Conservation (phyloP, 2,329 filamentous ascomycete species). For the Trichoderma atrobrunneum region DNA sequence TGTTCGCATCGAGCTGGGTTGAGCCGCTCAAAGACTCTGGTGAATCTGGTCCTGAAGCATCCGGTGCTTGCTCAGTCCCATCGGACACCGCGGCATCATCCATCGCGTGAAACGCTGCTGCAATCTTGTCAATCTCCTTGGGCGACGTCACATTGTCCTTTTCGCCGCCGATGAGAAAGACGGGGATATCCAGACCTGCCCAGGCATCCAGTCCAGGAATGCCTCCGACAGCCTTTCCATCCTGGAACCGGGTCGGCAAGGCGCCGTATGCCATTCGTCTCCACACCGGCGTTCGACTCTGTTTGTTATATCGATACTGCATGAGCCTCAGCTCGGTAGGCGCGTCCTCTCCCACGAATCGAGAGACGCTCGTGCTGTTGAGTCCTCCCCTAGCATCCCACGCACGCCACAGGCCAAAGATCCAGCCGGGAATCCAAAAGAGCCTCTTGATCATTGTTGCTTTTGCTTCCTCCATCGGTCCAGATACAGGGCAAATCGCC, state of each 20-base stretch:
- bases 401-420: constrained; percentile 74
- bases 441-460: constrained; percentile 50
- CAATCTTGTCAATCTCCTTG: constrained; percentile 67
- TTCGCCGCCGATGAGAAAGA: constrained; percentile 77
- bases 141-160: constrained; percentile 74
- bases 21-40: constrained; percentile 47
- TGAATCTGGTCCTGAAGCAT: constrained; percentile 41
- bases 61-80: constrained; percentile 29
- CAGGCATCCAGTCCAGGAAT: constrained; percentile 69
- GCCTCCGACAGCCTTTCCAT: constrained; percentile 56
- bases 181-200: constrained; percentile 67
- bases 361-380: constrained; percentile 72
- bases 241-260: constrained; percentile 55
- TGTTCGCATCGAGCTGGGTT: constrained; percentile 27
- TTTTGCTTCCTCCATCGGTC: constrained; percentile 53
- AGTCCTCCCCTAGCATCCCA: constrained; percentile 79
- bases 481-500: constrained; percentile 75
- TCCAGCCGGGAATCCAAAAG: constrained; percentile 64
- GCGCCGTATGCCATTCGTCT: constrained; percentile 74
- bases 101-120: constrained; percentile 33
- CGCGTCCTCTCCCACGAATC: constrained; percentile 69
- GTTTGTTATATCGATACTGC: constrained; percentile 73
- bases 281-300: constrained; percentile 80
- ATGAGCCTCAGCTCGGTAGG: constrained; percentile 64
- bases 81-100: constrained; percentile 22